A percentile compares a stretch with the other conserved stretches of the same genome.
Evolutionary conservation across 371 early-diverging fungal genomes (phyloP).

Genomic region (Mucor sp.): DNA sequence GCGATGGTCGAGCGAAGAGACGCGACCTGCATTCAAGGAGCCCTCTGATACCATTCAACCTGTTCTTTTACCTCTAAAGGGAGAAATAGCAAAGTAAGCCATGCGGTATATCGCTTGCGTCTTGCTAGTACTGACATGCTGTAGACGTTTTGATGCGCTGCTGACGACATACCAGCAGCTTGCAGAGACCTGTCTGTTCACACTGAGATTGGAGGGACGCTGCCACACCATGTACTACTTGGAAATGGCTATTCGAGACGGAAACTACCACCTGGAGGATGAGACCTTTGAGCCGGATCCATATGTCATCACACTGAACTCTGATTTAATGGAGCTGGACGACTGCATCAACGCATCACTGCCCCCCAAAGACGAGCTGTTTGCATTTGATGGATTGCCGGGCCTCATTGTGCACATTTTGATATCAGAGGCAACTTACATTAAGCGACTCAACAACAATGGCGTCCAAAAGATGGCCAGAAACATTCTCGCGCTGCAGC

Average conservation of each 20-base stretch:
- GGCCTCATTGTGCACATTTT: slow-evolving; percentile 73
- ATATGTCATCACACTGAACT: slow-evolving; percentile 80
- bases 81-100: slow-evolving; percentile 44
- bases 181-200: slow-evolving; percentile 79
- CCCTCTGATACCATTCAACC: slow-evolving; percentile 4
- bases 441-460: slow-evolving; percentile 70
- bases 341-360: slow-evolving; percentile 71
- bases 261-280: slow-evolving; percentile 73
- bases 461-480: slow-evolving; percentile 83
- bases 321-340: slow-evolving; percentile 76
- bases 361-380: slow-evolving; percentile 66
- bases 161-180: slow-evolving; percentile 68
- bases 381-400: slow-evolving; percentile 85
- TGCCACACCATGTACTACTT: slow-evolving; percentile 88
- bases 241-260: slow-evolving; percentile 91
- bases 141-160: slow-evolving; percentile 55
- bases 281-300: slow-evolving; percentile 84
- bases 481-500: slow-evolving; percentile 84
- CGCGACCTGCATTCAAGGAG: neutral
- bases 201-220: slow-evolving; percentile 82
- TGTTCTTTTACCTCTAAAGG: slow-evolving; percentile 35
- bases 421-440: slow-evolving; percentile 70
- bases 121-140: neutral
- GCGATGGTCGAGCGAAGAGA: slow-evolving; percentile 28
- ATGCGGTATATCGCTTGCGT: neutral